These are phyloP conservation scores for Tylopilus sp. DNA, from an alignment of 768 basidiomycete species.

Conservation along the genomic window DNA sequence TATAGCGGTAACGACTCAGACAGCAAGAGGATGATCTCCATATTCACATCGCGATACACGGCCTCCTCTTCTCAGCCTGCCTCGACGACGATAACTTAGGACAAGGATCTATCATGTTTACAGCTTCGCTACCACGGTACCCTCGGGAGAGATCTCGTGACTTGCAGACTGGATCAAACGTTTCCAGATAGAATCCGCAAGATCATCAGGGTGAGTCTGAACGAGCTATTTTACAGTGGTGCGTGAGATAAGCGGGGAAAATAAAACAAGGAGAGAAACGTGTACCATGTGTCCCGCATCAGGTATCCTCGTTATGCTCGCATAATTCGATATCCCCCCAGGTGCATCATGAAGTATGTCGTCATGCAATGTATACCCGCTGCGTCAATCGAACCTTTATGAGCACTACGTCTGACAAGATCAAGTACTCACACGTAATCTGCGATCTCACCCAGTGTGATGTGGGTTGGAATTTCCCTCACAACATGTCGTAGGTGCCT, in stretches of 20 bases:
- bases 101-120: neutral
- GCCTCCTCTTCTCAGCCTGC: no score
- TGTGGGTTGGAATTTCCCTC: neutral
- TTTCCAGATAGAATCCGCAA: conserved; percentile 4
- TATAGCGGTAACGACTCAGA: no score
- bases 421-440: neutral
- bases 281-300: neutral
- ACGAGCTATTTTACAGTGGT: neutral
- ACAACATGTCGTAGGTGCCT: neutral
- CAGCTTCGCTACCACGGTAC: neutral
- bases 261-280: neutral
- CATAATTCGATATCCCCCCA: neutral
- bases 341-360: neutral
- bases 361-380: no score
- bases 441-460: neutral
- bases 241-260: neutral
- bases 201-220: neutral
- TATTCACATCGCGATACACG: no score
- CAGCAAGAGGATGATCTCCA: no score
- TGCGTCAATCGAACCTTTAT: neutral
- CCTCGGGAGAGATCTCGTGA: neutral
- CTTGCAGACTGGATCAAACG: neutral
- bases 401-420: neutral
- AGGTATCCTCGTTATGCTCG: neutral
- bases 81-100: no score